Base-by-base conservation (phyloP, 1,284 basidiomycete genomes). In the Sporisorium scitamineum region DNA sequence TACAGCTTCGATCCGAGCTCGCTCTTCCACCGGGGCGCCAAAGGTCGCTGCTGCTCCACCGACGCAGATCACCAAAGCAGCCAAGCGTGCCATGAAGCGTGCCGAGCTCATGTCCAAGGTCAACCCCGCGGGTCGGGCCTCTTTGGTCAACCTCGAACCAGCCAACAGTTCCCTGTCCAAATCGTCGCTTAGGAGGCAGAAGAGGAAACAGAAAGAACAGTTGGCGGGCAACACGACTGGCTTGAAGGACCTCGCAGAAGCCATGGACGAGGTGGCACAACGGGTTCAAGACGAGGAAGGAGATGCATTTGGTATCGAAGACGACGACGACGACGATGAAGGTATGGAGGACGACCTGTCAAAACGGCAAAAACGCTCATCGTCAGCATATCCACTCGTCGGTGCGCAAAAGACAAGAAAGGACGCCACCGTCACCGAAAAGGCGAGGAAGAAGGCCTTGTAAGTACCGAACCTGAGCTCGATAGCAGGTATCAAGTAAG, bases 181-280 rank as follows among this genome's bases (percentile, higher is more conserved):
- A 44, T 80, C 80, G 11, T 68, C 76, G 13, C 47, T 80, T 18
- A 70, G 80, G 18, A 61, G 82, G 14, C 66, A 69, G 26, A 84
- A 84, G 69, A 62, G 78, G 41, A 77, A 69, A 32, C 61, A 67
- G 57, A 73, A 76, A 27, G 79, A 84, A 41, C 76, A 83, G 58
- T 58, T 84, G 0, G 81, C 74, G 1, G 80, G 77, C 20, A 81
- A 82, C 71, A 44, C 54, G 1, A 57, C 75, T 9, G 82, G 82
- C 10, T 50, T 83, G 69, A 73, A 77, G 37, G 81, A 80, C 18
- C 42, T 84, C 8, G 58, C 54, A 10, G 78, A 65, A 6, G 80
- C 66, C 2, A 57, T 81, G 60, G 61, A 71, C 7, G 71, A 75
- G 31, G 55, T 71, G 10, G 69, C 62, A 6, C 69, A 71, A 42